These are phyloP conservation scores for Tetracladium setigerum DNA, from an alignment of 495 filamentous ascomycete genomes.

Conservation along the genomic window DNA sequence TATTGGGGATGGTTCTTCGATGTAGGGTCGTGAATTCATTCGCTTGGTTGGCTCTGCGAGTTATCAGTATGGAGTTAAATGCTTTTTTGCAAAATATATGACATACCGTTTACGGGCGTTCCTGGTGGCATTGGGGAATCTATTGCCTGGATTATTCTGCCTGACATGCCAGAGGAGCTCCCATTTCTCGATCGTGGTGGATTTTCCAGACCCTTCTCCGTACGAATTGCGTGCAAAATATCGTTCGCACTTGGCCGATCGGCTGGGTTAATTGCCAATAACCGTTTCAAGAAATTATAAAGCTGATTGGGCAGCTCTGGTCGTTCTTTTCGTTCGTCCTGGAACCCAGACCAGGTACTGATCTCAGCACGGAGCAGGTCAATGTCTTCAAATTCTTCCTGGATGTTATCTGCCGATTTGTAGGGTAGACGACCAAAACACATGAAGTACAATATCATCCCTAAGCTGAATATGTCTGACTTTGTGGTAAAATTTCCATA, in stretches of 20 bases:
- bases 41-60: slow-evolving; percentile 12
- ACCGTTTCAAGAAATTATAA: slow-evolving; percentile 71
- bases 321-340: slow-evolving; percentile 62
- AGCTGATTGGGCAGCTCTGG: slow-evolving; percentile 81
- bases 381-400: slow-evolving; percentile 93
- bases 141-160: slow-evolving; percentile 45
- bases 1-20: slow-evolving; percentile 17
- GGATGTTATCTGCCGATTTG: slow-evolving; percentile 60
- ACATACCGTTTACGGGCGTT: slow-evolving; percentile 28
- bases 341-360: slow-evolving; percentile 76
- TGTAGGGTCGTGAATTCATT: slow-evolving; percentile 19
- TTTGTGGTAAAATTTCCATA: slow-evolving; percentile 92
- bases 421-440: slow-evolving; percentile 92
- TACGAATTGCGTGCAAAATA: slow-evolving; percentile 74
- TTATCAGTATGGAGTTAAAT: slow-evolving; percentile 11
- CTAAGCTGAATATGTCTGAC: slow-evolving; percentile 92
- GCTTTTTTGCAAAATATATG: neutral
- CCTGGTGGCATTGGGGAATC: slow-evolving; percentile 41
- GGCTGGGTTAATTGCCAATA: slow-evolving; percentile 70
- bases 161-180: slow-evolving; percentile 28
- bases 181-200: slow-evolving; percentile 32
- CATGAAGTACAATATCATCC: slow-evolving; percentile 97
- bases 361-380: slow-evolving; percentile 85
- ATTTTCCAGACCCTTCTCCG: slow-evolving; percentile 55
- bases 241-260: slow-evolving; percentile 81